Conservation (phyloP, 257 asterid species). For the Primulina tabacum region DNA sequence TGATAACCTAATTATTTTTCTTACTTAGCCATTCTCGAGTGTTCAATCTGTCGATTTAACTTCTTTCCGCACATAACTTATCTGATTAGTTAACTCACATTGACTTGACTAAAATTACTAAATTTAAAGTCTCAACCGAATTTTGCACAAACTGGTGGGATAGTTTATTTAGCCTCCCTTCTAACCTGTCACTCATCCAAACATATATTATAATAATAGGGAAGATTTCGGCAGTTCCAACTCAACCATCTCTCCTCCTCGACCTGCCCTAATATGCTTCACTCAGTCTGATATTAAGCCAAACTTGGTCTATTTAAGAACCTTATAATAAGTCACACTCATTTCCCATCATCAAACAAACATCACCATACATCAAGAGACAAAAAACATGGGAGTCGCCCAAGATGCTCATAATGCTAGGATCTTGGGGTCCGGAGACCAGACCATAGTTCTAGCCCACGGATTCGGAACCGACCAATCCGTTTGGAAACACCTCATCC, state of each 20-base stretch:
- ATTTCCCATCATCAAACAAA: neutral
- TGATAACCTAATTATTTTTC: no score
- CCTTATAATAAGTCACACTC: neutral
- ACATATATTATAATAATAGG: neutral
- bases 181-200: no score
- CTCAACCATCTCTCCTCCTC: neutral
- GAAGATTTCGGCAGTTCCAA: neutral
- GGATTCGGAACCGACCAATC: conserved; percentile 45
- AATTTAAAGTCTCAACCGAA: no score
- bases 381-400: neutral
- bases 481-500: conserved; percentile 38
- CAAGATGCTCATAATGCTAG: conserved; percentile 38
- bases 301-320: neutral
- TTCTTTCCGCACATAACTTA: no score
- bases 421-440: conserved; percentile 32
- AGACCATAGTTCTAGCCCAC: conserved; percentile 32
- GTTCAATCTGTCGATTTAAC: no score
- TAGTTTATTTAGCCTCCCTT: no score
- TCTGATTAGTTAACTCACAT: no score
- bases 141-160: no score
- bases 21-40: no score
- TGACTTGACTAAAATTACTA: no score
- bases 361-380: neutral
- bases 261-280: no score
- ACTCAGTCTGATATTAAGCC: neutral